A percentile compares a stretch with the other conserved stretches of the same genome.
phyloP scores from a whole-genome alignment of 129 eudicot species.

The Flaveria linearis region DNA sequence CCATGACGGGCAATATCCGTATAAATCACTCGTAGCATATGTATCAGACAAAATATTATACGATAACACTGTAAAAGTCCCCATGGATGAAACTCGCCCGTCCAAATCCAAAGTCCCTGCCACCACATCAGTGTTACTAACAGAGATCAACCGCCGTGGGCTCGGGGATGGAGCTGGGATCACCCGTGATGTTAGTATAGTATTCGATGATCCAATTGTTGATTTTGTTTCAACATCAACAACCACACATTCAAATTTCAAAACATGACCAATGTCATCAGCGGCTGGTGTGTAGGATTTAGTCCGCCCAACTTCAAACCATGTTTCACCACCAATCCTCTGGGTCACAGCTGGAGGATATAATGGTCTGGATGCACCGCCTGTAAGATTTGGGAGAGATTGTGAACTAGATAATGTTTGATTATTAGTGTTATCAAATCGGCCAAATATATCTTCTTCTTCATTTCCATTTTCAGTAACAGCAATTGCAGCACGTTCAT shows the following conservation, averaged over 20 bases:
- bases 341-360: constrained; percentile 82
- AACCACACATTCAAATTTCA: constrained; percentile 88
- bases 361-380: constrained; percentile 52
- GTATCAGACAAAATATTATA: constrained; percentile 77
- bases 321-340: constrained; percentile 80
- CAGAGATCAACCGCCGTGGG: constrained; percentile 71
- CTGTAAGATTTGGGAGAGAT: constrained; percentile 58
- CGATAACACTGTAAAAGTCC: constrained; percentile 80
- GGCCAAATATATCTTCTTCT: constrained; percentile 85
- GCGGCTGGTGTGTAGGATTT: constrained; percentile 92
- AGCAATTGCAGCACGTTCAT: constrained; percentile 96
- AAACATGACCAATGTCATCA: constrained; percentile 89
- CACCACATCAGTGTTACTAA: constrained; percentile 65
- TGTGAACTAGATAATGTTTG: constrained; percentile 50
- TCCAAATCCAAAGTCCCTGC: constrained; percentile 67
- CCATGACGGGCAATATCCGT: constrained; percentile 95
- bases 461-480: constrained; percentile 83
- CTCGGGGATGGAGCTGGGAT: constrained; percentile 96
- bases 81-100: constrained; percentile 61
- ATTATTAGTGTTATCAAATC: constrained; percentile 53
- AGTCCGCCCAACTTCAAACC: constrained; percentile 85
- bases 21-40: constrained; percentile 70
- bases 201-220: constrained; percentile 53
- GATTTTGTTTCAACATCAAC: constrained; percentile 75
- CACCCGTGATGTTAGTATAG: constrained; percentile 71